phyloP scores from a whole-genome alignment of 768 basidiomycete species.

The Lactarius akahatsu region DNA sequence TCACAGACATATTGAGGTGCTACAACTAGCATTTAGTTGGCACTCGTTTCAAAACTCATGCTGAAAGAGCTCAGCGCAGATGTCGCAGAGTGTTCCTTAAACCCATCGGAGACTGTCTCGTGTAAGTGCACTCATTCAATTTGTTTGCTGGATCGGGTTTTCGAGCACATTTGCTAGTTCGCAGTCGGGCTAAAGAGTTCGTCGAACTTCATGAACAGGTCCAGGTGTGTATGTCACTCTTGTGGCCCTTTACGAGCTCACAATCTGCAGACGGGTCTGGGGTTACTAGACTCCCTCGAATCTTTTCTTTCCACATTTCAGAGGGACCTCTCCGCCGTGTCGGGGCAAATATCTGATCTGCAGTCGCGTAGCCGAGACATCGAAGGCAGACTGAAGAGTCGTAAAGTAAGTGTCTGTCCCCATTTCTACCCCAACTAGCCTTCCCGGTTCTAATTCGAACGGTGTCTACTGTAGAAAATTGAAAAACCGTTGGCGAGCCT shows the following conservation, averaged over 20 bases:
- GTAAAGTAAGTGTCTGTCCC: slow-evolving; percentile 59
- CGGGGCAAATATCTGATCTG: slow-evolving; percentile 93
- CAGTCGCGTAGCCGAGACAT: slow-evolving; percentile 90
- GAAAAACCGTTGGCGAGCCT: slow-evolving; percentile 84
- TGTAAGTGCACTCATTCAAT: slow-evolving; percentile 5
- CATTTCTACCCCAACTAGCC: background rate
- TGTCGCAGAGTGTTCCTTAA: background rate
- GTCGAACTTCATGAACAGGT: slow-evolving; percentile 91
- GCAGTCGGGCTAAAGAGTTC: slow-evolving; percentile 58
- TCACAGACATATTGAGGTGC: background rate
- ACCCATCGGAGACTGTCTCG: slow-evolving; percentile 8
- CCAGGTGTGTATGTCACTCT: slow-evolving; percentile 48
- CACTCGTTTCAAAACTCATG: background rate
- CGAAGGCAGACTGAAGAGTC: slow-evolving; percentile 78
- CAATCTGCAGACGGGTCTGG: slow-evolving; percentile 70
- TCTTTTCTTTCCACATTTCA: slow-evolving; percentile 95
- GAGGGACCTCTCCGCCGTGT: slow-evolving; percentile 89
- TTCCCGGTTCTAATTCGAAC: slow-evolving; percentile 3
- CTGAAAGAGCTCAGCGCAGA: background rate
- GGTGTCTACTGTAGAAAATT: slow-evolving; percentile 59
- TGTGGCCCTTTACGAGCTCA: background rate
- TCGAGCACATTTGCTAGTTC: slow-evolving; percentile 33
- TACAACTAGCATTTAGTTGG: too few relatives aligned
- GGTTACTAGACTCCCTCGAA: slow-evolving; percentile 83
- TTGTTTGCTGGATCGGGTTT: background rate